These are phyloP conservation scores for Tulasnella sp. DNA, from an alignment of 768 basidiomycete genomes.

Conservation along the genomic window DNA sequence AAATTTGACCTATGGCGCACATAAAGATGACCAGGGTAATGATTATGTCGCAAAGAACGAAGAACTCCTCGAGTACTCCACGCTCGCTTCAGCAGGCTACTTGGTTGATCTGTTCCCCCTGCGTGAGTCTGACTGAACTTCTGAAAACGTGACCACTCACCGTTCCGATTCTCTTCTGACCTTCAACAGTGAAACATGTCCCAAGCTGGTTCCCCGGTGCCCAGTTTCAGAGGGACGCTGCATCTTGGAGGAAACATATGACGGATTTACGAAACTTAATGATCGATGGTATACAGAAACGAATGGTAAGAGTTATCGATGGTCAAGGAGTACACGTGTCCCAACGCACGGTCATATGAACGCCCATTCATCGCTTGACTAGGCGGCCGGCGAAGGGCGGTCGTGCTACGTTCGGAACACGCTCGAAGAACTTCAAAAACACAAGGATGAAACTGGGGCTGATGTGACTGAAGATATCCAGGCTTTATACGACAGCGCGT, in stretches of 20 bases:
- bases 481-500: not conserved
- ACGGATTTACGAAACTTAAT: not conserved
- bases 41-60: not conserved
- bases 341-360: not conserved
- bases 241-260: not conserved
- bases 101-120: not conserved
- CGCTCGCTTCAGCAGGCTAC: not conserved
- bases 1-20: not conserved
- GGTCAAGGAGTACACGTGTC: too few species aligned
- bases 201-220: slow-evolving; percentile 18
- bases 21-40: not conserved
- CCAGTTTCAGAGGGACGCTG: slow-evolving; percentile 12
- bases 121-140: not conserved
- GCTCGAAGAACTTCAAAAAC: not conserved
- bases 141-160: not conserved
- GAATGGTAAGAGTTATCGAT: not conserved
- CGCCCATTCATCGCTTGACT: not conserved
- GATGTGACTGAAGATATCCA: not conserved
- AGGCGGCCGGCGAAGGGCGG: not conserved
- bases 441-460: not conserved
- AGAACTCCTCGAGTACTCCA: not conserved
- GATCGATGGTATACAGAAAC: not conserved
- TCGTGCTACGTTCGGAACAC: not conserved
- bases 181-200: slow-evolving; percentile 6
- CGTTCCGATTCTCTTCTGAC: not conserved